Evolutionary conservation across 768 basidiomycete genomes (phyloP).

Genomic region (Termitomyces sp.): DNA sequence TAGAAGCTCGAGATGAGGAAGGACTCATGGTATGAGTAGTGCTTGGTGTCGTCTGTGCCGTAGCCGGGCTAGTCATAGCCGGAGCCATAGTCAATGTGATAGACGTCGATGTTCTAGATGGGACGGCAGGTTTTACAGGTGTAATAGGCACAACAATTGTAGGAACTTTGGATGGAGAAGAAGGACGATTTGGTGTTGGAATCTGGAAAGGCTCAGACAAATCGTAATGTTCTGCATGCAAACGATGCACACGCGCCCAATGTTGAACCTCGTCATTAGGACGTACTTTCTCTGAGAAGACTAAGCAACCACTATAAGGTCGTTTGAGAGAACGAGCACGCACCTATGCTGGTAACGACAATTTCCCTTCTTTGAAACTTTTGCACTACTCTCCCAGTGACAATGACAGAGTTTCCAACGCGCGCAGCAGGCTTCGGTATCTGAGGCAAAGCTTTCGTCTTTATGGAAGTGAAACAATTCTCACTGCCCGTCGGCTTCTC

Average conservation of each 20-base stretch:
- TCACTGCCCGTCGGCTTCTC: constrained; percentile 16
- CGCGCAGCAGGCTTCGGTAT: constrained; percentile 30
- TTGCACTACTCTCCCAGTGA: constrained; percentile 42
- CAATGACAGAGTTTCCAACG: constrained; percentile 43
- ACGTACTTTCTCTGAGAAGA: constrained; percentile 34
- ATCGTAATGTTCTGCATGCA: constrained; percentile 54
- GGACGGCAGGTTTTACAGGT: constrained; percentile 6
- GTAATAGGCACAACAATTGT: neutral
- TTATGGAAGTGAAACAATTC: neutral
- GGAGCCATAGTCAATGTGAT: neutral
- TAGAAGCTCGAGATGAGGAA: constrained; percentile 19
- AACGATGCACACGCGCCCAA: constrained; percentile 43
- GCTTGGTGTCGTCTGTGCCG: constrained; percentile 13
- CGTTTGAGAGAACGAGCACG: constrained; percentile 12
- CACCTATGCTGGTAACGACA: constrained; percentile 49
- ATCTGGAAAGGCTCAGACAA: constrained; percentile 48
- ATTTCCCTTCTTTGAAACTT: constrained; percentile 44
- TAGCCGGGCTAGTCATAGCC: constrained; percentile 16
- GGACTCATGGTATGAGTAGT: constrained; percentile 11
- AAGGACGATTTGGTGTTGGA: constrained; percentile 19
- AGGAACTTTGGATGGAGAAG: constrained; percentile 8
- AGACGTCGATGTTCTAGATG: neutral
- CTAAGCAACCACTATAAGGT: neutral
- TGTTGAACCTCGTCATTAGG: constrained; percentile 62
- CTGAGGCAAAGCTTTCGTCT: constrained; percentile 17